Evolutionary conservation across 768 basidiomycete genomes (phyloP), one percentile per base, ranked within the genome.

Genomic region (Boletus tylopilopsis): DNA sequence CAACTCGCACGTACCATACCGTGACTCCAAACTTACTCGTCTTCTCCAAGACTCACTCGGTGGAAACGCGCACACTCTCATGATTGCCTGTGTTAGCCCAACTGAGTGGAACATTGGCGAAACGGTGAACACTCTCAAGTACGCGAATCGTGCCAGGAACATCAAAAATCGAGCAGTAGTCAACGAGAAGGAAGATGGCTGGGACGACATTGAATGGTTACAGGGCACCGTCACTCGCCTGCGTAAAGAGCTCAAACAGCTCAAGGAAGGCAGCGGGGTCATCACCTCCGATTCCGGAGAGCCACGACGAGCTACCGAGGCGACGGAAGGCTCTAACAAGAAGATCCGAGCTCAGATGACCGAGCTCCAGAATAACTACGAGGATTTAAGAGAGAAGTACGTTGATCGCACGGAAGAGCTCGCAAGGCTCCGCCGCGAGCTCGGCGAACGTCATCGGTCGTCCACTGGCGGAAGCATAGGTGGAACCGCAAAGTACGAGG

Each of bases 201-300:
- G 96, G 96, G 95, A 97, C 56, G 96, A 99, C 65, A 74, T 98
- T 3, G 94, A 97, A 64, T 95, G 96, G 85, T 71, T 99, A 37
- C 96, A 98, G 69, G 81, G 80, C 45, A 90, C 86, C 42, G 81
- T 99, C 35, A 73, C 81, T 25, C 85, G 92, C 53, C 71, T 99
- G 42, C 79, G 96, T 41, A 92, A 85, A 66, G 95, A 99, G 58
- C 66, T 97, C 51, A 91, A 92, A 62, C 64, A 66, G 6, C 64
- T 95, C 62, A 94, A 90, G 69, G 85, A 87, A 32, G 82, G 84
- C 16, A 80, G 80, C 4, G 45, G 51, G 56, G 50, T 59, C 18
- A 50, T 61, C 25, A 24, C 54, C 37, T 53, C 64, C 2, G 48
- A 59, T 23, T 59, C 68, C 24, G 62, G 59, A 34, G 69, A 65